Base-by-base conservation (phyloP, 2,329 filamentous ascomycete genomes). In the Triangularia verruculosa region DNA sequence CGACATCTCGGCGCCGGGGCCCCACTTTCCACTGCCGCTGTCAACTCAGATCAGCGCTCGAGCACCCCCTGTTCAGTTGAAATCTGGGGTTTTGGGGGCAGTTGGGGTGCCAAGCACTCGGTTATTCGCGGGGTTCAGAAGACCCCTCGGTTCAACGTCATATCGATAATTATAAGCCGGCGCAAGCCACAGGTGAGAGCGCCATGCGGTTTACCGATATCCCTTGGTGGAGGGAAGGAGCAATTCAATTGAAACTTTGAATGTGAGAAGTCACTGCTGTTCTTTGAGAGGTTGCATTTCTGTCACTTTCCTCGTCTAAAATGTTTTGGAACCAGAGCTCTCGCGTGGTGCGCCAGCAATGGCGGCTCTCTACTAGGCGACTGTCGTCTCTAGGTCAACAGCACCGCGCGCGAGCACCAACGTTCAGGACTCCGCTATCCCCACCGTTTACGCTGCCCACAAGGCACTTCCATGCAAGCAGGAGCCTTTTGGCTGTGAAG, bases 401-500 rank as follows among this genome's bases (percentile, higher is more conserved):
- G 47, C 69, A 71, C 73, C 51, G 20, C 51, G 25, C 20, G 39
- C 39, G 39, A 47, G 39, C n/a, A 28, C 51, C 59, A 47, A n/a
- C 57, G 34, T 34, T 59, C 20, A 24, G 62, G 32, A 22, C 62
- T 52, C 51, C 57, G 69, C 64, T 67, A 74, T 61, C 64, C 53
- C 62, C 60, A 27, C 51, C 47, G 22, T 64, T 53, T 7, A 55
- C 57, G 39, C 58, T 59, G 2, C 54, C 64, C 25, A 69, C 75
- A 27, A 78, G 81, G 70, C 78, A 77, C 64, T 85, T 87, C 70
- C 82, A 85, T 66, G 78, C 80, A 52, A 82, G 83, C 17, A 76
- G 77, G 67, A 75, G 73, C 15, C 70, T 84, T 54, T 79, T 78
- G 58, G 85, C 83, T 1, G 82, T 95, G 55, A 94, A 94, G 78